Evolutionary conservation across 108 stramenopile species (phyloP).

Genomic region (Stephanodiscus triporus): DNA sequence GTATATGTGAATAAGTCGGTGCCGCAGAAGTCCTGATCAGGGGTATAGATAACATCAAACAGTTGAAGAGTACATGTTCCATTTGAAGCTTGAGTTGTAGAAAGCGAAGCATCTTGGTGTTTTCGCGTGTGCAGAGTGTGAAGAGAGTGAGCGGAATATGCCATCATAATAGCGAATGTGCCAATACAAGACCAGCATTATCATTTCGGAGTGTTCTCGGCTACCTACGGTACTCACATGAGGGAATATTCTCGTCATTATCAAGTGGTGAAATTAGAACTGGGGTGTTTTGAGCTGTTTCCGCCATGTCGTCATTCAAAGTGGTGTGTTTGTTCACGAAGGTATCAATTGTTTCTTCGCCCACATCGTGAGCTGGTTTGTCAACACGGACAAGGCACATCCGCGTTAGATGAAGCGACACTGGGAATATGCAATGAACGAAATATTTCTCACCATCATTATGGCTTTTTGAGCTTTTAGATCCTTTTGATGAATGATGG

Average conservation of each 20-base stretch:
- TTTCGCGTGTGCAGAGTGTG: background rate
- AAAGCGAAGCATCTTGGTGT: background rate
- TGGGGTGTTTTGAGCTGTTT: background rate
- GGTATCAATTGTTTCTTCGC: background rate
- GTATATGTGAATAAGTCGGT: slow-evolving; percentile 22
- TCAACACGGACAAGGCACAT: too few species aligned
- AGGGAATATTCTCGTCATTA: background rate
- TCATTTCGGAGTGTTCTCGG: background rate
- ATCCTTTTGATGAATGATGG: background rate
- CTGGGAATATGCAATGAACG: background rate
- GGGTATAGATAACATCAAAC: slow-evolving; percentile 13
- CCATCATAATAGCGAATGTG: background rate
- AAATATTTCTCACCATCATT: too few species aligned
- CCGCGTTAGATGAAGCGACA: background rate
- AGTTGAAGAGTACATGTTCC: background rate
- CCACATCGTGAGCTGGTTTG: background rate
- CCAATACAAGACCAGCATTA: background rate
- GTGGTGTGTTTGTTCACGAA: too few species aligned
- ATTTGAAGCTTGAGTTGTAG: background rate
- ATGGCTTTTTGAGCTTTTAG: background rate
- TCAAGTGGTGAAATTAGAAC: background rate
- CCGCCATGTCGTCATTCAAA: background rate
- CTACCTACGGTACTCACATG: background rate
- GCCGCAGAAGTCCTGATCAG: slow-evolving; percentile 18
- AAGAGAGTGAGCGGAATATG: background rate